A percentile compares a stretch with the other conserved stretches of the same genome.
phyloP scores from a whole-genome alignment of 805 yeast genomes.

The Metschnikowia cerradonensis region DNA sequence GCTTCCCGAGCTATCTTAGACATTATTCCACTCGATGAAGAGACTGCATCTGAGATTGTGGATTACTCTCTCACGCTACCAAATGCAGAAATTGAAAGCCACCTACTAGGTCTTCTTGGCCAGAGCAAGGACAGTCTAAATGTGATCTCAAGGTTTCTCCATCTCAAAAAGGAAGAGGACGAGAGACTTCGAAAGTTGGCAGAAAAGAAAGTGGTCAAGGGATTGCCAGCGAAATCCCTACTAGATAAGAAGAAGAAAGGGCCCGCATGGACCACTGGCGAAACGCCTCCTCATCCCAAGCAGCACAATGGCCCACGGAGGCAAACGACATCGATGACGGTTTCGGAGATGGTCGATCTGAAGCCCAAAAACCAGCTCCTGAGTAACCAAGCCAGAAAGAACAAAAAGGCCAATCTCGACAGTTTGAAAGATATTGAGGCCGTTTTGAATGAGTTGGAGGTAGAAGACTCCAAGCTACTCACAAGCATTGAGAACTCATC shows the following conservation, averaged over 20 bases:
- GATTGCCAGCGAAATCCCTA: conserved; percentile 2
- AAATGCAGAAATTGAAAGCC: conserved; percentile 46
- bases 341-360: conserved; percentile 44
- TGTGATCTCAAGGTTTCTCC: conserved; percentile 44
- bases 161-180: conserved; percentile 33
- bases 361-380: conserved; percentile 29
- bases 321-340: conserved; percentile 31
- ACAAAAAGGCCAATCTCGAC: conserved; percentile 46
- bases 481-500: conserved; percentile 2
- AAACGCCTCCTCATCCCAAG: conserved; percentile 1
- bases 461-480: conserved; percentile 15
- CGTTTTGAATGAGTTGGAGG: conserved; percentile 52
- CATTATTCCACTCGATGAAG: conserved; percentile 56
- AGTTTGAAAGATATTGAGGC: conserved; percentile 61
- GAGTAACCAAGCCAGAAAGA: conserved; percentile 26
- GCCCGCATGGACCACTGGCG: conserved; percentile 3
- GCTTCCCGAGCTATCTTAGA: conserved; percentile 25
- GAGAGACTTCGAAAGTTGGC: conserved; percentile 7
- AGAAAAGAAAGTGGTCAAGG: conserved; percentile 2
- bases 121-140: conserved; percentile 50
- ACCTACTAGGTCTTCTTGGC: conserved; percentile 55
- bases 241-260: background rate
- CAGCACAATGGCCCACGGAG: conserved; percentile 12
- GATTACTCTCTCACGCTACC: conserved; percentile 48
- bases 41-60: conserved; percentile 51